A percentile compares a stretch with the other conserved stretches of the same genome.
Evolutionary conservation across 2,329 filamentous ascomycete genomes (phyloP).

Genomic region (Malbranchea cinnamomea): DNA sequence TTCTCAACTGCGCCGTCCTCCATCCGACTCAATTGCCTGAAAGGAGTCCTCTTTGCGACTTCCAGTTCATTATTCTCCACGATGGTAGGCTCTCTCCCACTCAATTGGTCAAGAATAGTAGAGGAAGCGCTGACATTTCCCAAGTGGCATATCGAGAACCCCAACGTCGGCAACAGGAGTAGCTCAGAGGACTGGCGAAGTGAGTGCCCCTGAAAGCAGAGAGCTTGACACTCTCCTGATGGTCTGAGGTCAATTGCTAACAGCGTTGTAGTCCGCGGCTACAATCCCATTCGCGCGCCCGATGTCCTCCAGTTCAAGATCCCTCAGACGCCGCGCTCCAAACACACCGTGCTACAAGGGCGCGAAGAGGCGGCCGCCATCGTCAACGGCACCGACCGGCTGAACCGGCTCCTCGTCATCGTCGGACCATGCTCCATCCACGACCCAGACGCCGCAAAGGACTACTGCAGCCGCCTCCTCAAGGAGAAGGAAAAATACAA

Average conservation of each 20-base stretch:
- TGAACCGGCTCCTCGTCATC: conserved; percentile 55
- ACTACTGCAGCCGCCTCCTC: conserved; percentile 78
- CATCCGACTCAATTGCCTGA: too few relatives aligned
- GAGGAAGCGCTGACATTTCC: too few relatives aligned
- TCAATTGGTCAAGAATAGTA: too few relatives aligned
- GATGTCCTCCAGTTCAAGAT: conserved; percentile 95
- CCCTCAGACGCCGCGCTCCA: conserved; percentile 30
- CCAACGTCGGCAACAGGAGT: conserved; percentile 59
- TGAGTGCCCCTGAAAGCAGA: too few relatives aligned
- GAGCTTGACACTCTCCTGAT: too few relatives aligned
- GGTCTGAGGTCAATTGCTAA: too few relatives aligned
- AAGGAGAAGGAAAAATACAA: conserved; percentile 75
- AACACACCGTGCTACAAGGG: conserved; percentile 40
- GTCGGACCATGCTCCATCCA: conserved; percentile 96
- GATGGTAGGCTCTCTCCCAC: too few relatives aligned
- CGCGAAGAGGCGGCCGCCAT: conserved; percentile 47
- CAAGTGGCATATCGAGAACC: conserved; percentile 70
- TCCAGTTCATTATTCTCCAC: too few relatives aligned
- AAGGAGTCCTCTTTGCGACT: too few relatives aligned
- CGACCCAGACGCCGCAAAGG: conserved; percentile 76
- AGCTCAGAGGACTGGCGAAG: conserved; percentile 71
- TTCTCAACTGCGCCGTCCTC: too few relatives aligned
- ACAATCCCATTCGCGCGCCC: conserved; percentile 84
- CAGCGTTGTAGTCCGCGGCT: conserved; percentile 52
- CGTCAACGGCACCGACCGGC: conserved; percentile 43